Base-by-base conservation (phyloP, 352 stramenopile species). In the Pythium apleroticum region DNA sequence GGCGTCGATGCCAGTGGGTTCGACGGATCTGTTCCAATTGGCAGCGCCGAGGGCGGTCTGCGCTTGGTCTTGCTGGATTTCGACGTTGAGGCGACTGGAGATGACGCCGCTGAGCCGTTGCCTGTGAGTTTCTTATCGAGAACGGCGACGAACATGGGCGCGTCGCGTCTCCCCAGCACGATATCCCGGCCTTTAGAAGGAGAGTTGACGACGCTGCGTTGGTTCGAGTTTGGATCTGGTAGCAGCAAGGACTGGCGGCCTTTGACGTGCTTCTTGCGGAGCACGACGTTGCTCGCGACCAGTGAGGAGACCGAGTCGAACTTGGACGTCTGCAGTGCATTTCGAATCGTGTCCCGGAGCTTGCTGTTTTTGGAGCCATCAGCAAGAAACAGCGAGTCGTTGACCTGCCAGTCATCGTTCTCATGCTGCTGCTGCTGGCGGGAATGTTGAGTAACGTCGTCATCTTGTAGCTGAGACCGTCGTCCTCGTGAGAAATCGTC, bases 301-400 rank as follows among this genome's bases (percentile, higher is more conserved):
- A 96, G 78, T 14, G 91, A 90, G 20, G 89, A 93, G 22, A 97
- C 83, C 1, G 89, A 97, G 72, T 97, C 91, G 63, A 97, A 97
- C 68, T 94, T 93, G 25, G 86, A 95, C 4, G 93, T 77, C 30
- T 89, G 81, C 5, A 97, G 74, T 3, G 87, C 85, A 6, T 77
- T 73, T 11, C 81, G 79, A 35, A 96, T 92, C 20, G 84, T 95
- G 58, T 96, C 86, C 11, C 91, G 78, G 25, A 97, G 73, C 45
- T 86, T 91, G 58, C 80, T 91, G 73, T 95, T 96, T 56, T 80
- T 88, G 39, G 83, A 87, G 25, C 91, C 91, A 57, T 97, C 89
- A 0, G 91, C 84, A 10, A 94, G 81, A 56, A 97, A 97, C 22
- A 97, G 76, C 9, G 86, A 75, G 55, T 89, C 72, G 60, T 93